Evolutionary conservation across 768 basidiomycete genomes (phyloP), one percentile per base, ranked within the genome.

Genomic region (Russula earlei): DNA sequence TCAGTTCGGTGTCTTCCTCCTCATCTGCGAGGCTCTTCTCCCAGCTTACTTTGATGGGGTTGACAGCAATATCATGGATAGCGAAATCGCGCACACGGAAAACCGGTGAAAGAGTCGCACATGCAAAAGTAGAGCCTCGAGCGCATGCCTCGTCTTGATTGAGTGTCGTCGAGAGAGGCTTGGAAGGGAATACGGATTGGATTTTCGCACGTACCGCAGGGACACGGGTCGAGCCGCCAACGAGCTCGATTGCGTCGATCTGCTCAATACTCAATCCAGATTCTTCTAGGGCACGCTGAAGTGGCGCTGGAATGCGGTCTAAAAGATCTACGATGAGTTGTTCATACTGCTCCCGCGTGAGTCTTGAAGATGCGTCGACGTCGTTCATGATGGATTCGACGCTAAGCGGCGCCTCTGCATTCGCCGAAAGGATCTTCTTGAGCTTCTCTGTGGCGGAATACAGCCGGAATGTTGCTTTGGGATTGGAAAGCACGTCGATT

Each of bases 101-200:
- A 50, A 93, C 85, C 64, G 96, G 96, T 31, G 93, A 96, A 62
- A 96, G 85, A 77, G 91, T 91, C 27, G 96, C 95, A 68, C 95
- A 97, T 36, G 92, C 84, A 70, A 99, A 96, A 53, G 96, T 97
- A 49, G 93, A 89, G 40, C 95, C 96, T 43, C 95, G 90, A 9
- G 91, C 92, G 64, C 93, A 79, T 57, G 96, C 94, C 75, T 98
- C 96, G 63, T 98, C 96, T 74, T 94, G 91, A 78, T 98, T 99
- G 68, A 95, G 84, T 31, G 96, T 98, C 63, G 85, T 86, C 17
- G 81, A 87, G 62, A 98, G 85, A n/a, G 72, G 55, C 72, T 92
- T 92, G 51, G 87, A 88, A 36, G 76, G 74, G 73, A 96, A 93
- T 60, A 83, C 86, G 31, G 80, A 76, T 66, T 87, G 83, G 72